phyloP scores from a whole-genome alignment of 352 stramenopile genomes.

The Phytophthora palmivora region DNA sequence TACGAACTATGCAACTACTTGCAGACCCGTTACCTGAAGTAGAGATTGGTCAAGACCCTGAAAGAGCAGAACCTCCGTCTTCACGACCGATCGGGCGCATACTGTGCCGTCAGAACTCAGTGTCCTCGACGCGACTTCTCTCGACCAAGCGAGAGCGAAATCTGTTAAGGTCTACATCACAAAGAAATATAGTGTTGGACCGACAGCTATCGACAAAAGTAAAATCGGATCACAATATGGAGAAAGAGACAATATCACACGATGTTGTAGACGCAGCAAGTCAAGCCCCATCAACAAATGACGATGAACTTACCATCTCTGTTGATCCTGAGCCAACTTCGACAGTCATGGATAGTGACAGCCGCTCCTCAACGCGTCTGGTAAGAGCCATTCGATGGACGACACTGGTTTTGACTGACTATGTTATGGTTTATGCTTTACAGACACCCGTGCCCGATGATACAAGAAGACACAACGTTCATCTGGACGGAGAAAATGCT shows the following conservation, averaged over 20 bases:
- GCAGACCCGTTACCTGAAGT: slow-evolving; percentile 22
- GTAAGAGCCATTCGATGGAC: slow-evolving; percentile 9
- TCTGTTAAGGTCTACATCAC: slow-evolving; percentile 26
- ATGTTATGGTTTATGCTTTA: slow-evolving; percentile 1
- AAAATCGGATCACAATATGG: slow-evolving; percentile 6
- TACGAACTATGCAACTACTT: slow-evolving; percentile 75
- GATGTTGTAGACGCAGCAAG: slow-evolving; percentile 4
- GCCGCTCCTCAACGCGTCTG: slow-evolving; percentile 7
- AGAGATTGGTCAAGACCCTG: slow-evolving; percentile 13
- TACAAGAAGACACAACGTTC: not conserved
- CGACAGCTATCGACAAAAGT: slow-evolving; percentile 6
- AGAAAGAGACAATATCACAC: slow-evolving; percentile 2
- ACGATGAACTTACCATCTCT: not conserved
- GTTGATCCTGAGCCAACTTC: not conserved
- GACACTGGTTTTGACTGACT: not conserved
- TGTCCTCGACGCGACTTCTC: slow-evolving; percentile 23
- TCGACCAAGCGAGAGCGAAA: slow-evolving; percentile 23
- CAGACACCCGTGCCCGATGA: slow-evolving; percentile 12
- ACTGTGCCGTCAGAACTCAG: slow-evolving; percentile 26
- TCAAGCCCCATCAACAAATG: not conserved
- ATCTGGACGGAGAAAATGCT: slow-evolving; percentile 22
- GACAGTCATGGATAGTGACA: not conserved
- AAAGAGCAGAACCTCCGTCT: not conserved
- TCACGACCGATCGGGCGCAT: not conserved
- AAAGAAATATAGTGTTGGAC: slow-evolving; percentile 18